These are phyloP conservation scores for Orobanche coerulescens DNA, from an alignment of 257 asterid species.

Conservation along the genomic window DNA sequence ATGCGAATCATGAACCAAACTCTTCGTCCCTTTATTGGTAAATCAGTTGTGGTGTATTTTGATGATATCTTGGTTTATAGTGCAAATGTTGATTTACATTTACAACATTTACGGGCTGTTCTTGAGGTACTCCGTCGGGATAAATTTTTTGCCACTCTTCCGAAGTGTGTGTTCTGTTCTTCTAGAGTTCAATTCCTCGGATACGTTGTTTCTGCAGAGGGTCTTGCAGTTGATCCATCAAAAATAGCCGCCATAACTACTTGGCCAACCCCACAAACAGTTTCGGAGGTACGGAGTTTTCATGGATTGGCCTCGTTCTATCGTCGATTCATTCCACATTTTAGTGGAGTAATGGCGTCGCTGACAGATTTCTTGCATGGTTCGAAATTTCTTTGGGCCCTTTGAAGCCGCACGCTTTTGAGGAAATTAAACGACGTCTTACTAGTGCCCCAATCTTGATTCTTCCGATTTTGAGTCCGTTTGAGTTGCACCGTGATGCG, in stretches of 20 bases:
- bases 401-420: not conserved
- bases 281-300: not conserved
- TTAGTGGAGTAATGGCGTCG: not conserved
- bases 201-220: not conserved
- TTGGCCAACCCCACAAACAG: not conserved
- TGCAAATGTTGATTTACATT: not conserved
- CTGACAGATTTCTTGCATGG: not conserved
- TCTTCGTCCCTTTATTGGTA: not conserved
- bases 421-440: not conserved
- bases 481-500: not conserved
- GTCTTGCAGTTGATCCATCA: not conserved
- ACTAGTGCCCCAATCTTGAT: not conserved
- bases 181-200: not conserved
- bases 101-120: not conserved
- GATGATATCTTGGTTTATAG: not conserved
- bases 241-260: not conserved
- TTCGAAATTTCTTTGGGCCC: not conserved
- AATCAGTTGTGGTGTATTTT: too few relatives aligned
- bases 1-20: not conserved
- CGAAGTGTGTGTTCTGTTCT: not conserved
- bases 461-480: not conserved
- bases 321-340: not conserved
- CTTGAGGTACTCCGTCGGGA: not conserved
- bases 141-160: not conserved
- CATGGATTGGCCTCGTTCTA: not conserved